Conservation (phyloP, 2,329 filamentous ascomycete genomes). For the Pseudogymnoascus sp. region DNA sequence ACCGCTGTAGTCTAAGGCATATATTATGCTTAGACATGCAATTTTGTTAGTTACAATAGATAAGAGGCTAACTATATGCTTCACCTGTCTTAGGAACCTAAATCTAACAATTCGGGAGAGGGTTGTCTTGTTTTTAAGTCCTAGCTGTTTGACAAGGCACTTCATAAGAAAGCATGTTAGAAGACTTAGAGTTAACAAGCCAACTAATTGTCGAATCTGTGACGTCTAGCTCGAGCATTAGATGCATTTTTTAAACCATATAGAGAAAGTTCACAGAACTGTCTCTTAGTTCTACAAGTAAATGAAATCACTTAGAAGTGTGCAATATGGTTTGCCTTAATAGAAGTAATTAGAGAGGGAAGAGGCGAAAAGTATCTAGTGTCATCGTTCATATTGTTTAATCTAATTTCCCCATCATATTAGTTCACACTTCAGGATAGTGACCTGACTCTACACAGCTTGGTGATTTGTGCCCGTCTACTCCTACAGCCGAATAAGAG, state of each 20-base stretch:
- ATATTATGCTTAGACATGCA: slow-evolving; percentile 5
- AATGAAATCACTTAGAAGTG: background rate
- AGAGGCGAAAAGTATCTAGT: background rate
- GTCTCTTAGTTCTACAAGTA: background rate
- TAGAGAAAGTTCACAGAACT: too few species aligned
- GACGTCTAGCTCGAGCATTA: too few species aligned
- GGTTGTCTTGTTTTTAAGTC: background rate
- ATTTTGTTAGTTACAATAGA: slow-evolving; percentile 14
- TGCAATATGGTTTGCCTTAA: background rate
- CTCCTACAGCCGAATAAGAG: too few species aligned
- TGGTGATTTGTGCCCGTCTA: too few species aligned
- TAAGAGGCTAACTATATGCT: slow-evolving; percentile 14
- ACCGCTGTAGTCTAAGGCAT: background rate
- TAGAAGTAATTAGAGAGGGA: background rate
- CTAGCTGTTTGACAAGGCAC: background rate
- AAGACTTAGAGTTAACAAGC: too few species aligned
- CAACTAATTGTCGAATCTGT: too few species aligned
- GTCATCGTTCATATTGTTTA: background rate
- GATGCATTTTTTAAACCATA: too few species aligned
- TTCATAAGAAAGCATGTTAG: too few species aligned
- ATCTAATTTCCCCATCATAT: background rate
- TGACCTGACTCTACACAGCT: too few species aligned
- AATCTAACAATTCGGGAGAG: background rate
- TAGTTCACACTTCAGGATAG: background rate
- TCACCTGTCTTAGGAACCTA: background rate